Conservation (phyloP, 768 basidiomycete genomes). For the Omphalotus guepiniiformis region DNA sequence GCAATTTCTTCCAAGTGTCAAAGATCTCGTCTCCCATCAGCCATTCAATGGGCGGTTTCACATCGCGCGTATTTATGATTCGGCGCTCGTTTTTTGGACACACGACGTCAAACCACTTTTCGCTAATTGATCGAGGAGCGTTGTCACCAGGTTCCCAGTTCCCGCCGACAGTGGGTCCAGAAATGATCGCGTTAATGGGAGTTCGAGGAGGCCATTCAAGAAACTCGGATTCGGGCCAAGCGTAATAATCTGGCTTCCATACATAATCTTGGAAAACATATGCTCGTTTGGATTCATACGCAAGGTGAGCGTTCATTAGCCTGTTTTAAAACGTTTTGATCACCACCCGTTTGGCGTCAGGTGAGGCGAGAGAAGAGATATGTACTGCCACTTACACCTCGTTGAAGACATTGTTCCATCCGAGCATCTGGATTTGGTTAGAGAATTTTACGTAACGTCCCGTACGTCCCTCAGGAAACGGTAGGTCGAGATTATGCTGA, state of each 20-base stretch:
- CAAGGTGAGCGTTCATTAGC: constrained; percentile 46
- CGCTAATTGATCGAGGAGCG: constrained; percentile 42
- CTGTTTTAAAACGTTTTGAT: constrained; percentile 18
- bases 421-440: constrained; percentile 34
- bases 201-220: constrained; percentile 24
- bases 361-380: background rate
- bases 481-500: constrained; percentile 44
- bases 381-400: constrained; percentile 35
- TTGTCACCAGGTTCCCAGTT: constrained; percentile 34
- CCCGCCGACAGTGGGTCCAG: constrained; percentile 41
- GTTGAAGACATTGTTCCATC: constrained; percentile 51
- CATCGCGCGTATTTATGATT: constrained; percentile 32
- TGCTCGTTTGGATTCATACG: constrained; percentile 42
- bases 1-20: constrained; percentile 33
- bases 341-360: background rate
- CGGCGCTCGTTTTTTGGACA: constrained; percentile 37
- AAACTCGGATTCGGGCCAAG: constrained; percentile 26
- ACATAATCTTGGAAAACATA: constrained; percentile 46
- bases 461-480: constrained; percentile 44
- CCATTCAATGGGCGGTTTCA: constrained; percentile 32
- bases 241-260: constrained; percentile 40
- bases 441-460: constrained; percentile 49
- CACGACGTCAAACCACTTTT: constrained; percentile 38
- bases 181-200: constrained; percentile 37
- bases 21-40: constrained; percentile 33